Percentiles rank a stretch among this genome's conserved stretches.
Evolutionary conservation across 495 filamentous ascomycete species (phyloP).

Genomic region (Aspergillus saccharolyticus): DNA sequence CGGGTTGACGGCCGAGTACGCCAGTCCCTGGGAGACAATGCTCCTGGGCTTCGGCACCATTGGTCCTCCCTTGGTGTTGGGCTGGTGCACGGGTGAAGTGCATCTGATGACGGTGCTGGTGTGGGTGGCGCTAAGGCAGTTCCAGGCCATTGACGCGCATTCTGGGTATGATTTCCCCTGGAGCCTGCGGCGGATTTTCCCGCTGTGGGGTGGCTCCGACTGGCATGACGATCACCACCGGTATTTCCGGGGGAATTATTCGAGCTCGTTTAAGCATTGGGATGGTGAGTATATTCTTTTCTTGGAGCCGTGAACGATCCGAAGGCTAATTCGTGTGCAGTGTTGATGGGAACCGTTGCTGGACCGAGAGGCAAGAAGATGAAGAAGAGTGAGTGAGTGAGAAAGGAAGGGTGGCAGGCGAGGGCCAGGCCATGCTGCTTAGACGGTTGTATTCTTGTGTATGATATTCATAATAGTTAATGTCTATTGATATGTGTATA

Average conservation of each 20-base stretch:
- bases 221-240: conserved; percentile 97
- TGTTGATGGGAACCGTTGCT: conserved; percentile 22
- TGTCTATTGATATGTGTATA: no score
- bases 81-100: conserved; percentile 70
- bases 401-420: no score
- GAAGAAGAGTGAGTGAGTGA: conserved; percentile 3
- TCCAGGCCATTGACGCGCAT: conserved; percentile 98
- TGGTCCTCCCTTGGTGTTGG: conserved; percentile 77
- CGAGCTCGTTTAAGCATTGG: conserved; percentile 98
- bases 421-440: no score
- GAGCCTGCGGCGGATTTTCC: conserved; percentile 90
- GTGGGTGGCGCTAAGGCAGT: conserved; percentile 87
- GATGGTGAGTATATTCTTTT: conserved; percentile 42
- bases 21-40: conserved; percentile 95
- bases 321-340: conserved; percentile 3
- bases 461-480: no score
- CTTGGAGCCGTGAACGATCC: background rate
- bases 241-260: conserved; percentile 94
- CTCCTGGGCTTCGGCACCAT: conserved; percentile 85
- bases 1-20: conserved; percentile 93
- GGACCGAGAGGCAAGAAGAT: conserved; percentile 17
- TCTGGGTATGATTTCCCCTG: conserved; percentile 97
- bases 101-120: conserved; percentile 95
- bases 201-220: conserved; percentile 96
- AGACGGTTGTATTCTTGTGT: no score